Conservation (phyloP, 768 basidiomycete genomes). For the Cystoderma amianthinum region DNA sequence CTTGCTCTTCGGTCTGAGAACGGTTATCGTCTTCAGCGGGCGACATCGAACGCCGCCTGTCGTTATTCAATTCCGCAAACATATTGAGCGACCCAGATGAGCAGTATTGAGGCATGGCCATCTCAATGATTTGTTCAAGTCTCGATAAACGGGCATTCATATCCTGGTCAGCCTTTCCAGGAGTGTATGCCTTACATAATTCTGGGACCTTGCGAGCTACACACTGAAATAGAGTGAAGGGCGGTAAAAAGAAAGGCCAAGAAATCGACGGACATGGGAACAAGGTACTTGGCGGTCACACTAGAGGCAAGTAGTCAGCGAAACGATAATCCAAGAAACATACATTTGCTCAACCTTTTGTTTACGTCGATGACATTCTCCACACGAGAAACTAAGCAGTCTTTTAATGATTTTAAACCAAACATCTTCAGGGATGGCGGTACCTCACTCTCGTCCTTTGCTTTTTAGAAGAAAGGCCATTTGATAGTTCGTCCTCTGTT, state of each 20-base stretch:
- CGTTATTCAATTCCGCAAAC: slow-evolving; percentile 17
- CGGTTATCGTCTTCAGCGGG: slow-evolving; percentile 58
- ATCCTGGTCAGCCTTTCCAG: slow-evolving; percentile 82
- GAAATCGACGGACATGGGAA: slow-evolving; percentile 55
- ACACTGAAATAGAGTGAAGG: slow-evolving; percentile 40
- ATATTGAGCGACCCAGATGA: slow-evolving; percentile 30
- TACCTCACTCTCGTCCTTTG: slow-evolving; percentile 74
- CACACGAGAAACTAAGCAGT: slow-evolving; percentile 64
- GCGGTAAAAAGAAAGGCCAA: slow-evolving; percentile 6
- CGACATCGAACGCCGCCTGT: slow-evolving; percentile 42
- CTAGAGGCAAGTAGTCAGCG: slow-evolving; percentile 26
- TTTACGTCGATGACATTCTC: slow-evolving; percentile 84
- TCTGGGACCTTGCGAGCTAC: slow-evolving; percentile 83
- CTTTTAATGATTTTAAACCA: slow-evolving; percentile 7
- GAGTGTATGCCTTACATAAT: slow-evolving; percentile 83
- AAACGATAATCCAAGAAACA: slow-evolving; percentile 2
- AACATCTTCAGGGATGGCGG: slow-evolving; percentile 9
- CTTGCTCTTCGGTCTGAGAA: slow-evolving; percentile 74
- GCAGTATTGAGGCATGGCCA: slow-evolving; percentile 72
- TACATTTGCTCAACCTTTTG: slow-evolving; percentile 53
- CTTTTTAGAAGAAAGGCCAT: slow-evolving; percentile 48
- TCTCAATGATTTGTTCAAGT: slow-evolving; percentile 76
- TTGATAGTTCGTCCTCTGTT: slow-evolving; percentile 49
- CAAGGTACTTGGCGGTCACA: slow-evolving; percentile 85
- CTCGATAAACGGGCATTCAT: slow-evolving; percentile 65